Conservation (phyloP, 75 land plant genomes). For the Chamaecyparis obtusa region DNA sequence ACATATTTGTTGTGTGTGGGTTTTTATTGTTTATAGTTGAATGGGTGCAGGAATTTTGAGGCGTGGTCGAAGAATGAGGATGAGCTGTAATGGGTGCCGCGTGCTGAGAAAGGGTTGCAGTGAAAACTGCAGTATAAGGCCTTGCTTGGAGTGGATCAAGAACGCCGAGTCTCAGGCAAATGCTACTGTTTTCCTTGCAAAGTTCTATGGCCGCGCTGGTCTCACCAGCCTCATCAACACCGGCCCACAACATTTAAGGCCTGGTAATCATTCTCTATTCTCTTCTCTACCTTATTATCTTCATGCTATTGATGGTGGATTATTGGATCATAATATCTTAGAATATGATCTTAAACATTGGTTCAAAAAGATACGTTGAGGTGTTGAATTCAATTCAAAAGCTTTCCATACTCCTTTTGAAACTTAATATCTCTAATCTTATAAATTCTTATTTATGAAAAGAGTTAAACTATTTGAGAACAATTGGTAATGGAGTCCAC, state of each 20-base stretch:
- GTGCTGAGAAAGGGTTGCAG: not conserved
- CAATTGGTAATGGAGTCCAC: too few relatives aligned
- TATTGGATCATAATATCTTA: too few relatives aligned
- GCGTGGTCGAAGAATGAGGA: not conserved
- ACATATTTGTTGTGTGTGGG: not conserved
- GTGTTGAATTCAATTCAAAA: too few relatives aligned
- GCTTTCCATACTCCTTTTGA: too few relatives aligned
- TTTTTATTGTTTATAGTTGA: not conserved
- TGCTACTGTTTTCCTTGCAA: not conserved
- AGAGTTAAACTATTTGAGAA: too few relatives aligned
- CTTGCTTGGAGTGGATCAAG: not conserved
- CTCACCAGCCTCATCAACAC: not conserved
- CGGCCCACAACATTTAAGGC: not conserved
- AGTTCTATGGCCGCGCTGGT: not conserved
- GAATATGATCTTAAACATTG: too few relatives aligned
- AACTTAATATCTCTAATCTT: too few relatives aligned
- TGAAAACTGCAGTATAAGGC: not conserved
- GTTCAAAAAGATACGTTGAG: too few relatives aligned
- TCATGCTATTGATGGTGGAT: too few relatives aligned
- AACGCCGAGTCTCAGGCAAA: not conserved
- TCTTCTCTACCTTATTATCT: too few relatives aligned
- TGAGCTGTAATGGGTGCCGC: not conserved
- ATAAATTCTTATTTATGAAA: too few relatives aligned
- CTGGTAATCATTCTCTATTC: not conserved
- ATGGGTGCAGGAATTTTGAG: not conserved